Evolutionary conservation across 805 yeast species (phyloP).

Genomic region (Maudiozyma barnettii): DNA sequence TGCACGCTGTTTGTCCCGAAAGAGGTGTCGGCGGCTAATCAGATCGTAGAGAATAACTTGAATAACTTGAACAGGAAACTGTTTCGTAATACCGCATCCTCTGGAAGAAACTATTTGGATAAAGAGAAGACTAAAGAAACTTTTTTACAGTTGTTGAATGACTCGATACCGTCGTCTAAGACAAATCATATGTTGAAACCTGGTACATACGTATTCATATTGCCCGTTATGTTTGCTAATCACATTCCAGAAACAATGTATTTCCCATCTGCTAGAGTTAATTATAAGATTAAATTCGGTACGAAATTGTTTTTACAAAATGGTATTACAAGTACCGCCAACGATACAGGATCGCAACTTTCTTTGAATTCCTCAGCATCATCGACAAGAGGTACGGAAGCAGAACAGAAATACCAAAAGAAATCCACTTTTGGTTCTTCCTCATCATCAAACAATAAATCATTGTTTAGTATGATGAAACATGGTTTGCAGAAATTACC

Average conservation of each 20-base stretch:
- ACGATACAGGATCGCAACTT: neutral
- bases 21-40: conserved; percentile 15
- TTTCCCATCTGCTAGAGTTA: conserved; percentile 28
- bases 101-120: conserved; percentile 13
- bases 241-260: conserved; percentile 48
- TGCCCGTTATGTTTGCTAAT: conserved; percentile 53
- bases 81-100: conserved; percentile 12
- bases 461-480: conserved; percentile 21
- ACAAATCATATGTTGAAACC: conserved; percentile 31
- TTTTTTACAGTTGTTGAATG: conserved; percentile 3
- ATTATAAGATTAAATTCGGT: conserved; percentile 14
- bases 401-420: conserved; percentile 8
- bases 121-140: conserved; percentile 9
- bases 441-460: conserved; percentile 3
- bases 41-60: conserved; percentile 17
- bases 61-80: conserved; percentile 10
- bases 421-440: too few species aligned
- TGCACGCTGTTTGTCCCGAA: conserved; percentile 36
- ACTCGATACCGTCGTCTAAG: too few species aligned
- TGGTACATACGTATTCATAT: conserved; percentile 57
- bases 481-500: conserved; percentile 15
- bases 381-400: conserved; percentile 6
- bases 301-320: conserved; percentile 1
- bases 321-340: neutral
- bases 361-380: conserved; percentile 2